phyloP scores from a whole-genome alignment of 1,284 basidiomycete genomes.

The Macrocystidia cucumis region DNA sequence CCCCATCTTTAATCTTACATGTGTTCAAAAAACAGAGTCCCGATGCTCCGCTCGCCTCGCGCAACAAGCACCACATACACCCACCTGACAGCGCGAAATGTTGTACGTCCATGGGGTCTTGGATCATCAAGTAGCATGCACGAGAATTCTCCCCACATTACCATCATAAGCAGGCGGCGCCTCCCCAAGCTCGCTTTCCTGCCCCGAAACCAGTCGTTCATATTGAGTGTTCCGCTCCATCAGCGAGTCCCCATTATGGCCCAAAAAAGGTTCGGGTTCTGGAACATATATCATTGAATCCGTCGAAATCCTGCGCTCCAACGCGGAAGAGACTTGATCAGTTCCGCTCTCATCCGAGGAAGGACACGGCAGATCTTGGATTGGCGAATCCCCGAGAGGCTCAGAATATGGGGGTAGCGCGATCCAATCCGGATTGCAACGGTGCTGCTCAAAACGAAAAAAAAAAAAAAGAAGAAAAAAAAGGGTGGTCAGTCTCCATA shows the following conservation, averaged over 20 bases:
- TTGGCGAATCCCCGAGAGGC: constrained; percentile 28
- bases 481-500: no score
- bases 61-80: no score
- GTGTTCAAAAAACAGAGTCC: no score
- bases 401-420: constrained; percentile 66
- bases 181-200: constrained; percentile 37
- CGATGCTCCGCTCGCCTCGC: no score
- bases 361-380: constrained; percentile 25
- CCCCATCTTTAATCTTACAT: no score
- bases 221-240: constrained; percentile 40
- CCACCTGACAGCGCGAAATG: no score
- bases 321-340: constrained; percentile 10
- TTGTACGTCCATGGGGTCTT: no score
- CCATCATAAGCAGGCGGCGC: constrained; percentile 36
- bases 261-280: constrained; percentile 18
- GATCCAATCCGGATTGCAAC: constrained; percentile 73
- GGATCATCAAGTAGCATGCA: no score
- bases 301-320: constrained; percentile 22
- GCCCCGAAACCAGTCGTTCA: constrained; percentile 39
- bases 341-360: constrained; percentile 3
- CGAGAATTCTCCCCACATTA: constrained; percentile 6
- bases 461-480: constrained; percentile 1
- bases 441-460: constrained; percentile 40
- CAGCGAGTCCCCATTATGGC: constrained; percentile 23
- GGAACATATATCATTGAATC: constrained; percentile 26